Base-by-base conservation (phyloP, 108 stramenopile species). In the Nitzschia sp. region DNA sequence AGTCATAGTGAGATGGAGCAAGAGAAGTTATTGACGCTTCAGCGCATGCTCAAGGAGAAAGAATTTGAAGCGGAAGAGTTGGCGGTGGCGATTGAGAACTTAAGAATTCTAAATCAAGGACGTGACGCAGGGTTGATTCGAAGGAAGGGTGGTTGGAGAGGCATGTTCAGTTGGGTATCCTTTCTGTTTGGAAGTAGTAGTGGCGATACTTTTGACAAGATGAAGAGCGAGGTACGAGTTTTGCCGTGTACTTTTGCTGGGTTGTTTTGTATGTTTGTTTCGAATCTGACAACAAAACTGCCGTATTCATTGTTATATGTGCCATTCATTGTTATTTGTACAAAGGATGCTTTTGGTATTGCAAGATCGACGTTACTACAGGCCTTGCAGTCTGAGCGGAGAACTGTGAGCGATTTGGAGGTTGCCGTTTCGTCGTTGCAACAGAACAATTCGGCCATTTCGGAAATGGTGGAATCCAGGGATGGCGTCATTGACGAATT, bases 361-460 rank as follows among this genome's bases (percentile, higher is more conserved):
- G 87, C 91, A 21, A 83, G 83, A 20, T 85, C 88, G 0, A 90
- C 89, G 1, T 71, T 93, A 3, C 57, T 93, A 12, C 76, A 77
- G 17, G 91, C 91, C 14, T 63, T 93, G 20, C 89, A 86, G 74
- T 65, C 80, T 0, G 91, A 90, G 69, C 81, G 91, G 22, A 48
- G 65, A n/a, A 88, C 78, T 44, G 89, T 90, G 0, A 81, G 88
- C 15, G 91, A 93, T 53, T 75, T 93, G 15, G 91, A 93, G 26
- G 53, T 79, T 1, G 75, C 78, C 0, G 63, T 90, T 0, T 39
- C 70, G 9, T 72, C 76, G 2, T 55, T 88, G 63, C 82, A 88
- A 55, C 81, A 85, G 44, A 90, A 93, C 72, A 90, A 90, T 52
- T 82, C 91, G 9, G 86, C 86, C 7, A 88, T 90, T 58, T 80